Evolutionary conservation across 2,329 filamentous ascomycete species (phyloP).

Genomic region (Tolypocladium nubicola): DNA sequence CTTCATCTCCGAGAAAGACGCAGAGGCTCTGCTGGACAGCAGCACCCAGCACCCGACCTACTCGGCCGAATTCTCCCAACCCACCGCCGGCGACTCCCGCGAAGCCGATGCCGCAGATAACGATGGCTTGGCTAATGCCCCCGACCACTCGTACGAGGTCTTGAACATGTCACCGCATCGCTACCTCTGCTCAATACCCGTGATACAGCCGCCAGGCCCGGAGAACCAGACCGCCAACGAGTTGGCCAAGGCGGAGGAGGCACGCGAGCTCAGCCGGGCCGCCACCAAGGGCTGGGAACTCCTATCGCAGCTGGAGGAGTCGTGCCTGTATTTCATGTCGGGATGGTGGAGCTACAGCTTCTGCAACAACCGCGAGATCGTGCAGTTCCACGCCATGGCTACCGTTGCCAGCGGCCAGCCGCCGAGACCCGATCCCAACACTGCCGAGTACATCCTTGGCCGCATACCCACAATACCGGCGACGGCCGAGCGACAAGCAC

Average conservation of each 20-base stretch:
- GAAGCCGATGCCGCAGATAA: slow-evolving; percentile 9
- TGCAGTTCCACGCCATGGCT: slow-evolving; percentile 80
- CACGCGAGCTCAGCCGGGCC: slow-evolving; percentile 68
- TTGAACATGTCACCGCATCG: slow-evolving; percentile 59
- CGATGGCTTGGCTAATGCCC: slow-evolving; percentile 19
- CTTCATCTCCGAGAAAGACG: slow-evolving; percentile 62
- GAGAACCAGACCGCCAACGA: slow-evolving; percentile 58
- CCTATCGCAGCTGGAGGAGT: slow-evolving; percentile 65
- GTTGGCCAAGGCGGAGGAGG: slow-evolving; percentile 61
- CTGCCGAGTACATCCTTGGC: slow-evolving; percentile 69
- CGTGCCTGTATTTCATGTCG: slow-evolving; percentile 70
- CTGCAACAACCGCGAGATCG: slow-evolving; percentile 79
- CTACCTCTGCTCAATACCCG: slow-evolving; percentile 79
- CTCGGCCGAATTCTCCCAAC: slow-evolving; percentile 27
- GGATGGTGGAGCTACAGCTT: slow-evolving; percentile 98
- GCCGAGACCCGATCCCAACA: slow-evolving; percentile 66
- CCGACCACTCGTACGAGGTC: slow-evolving; percentile 48
- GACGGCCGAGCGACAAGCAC: slow-evolving; percentile 10
- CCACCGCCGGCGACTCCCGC: slow-evolving; percentile 22
- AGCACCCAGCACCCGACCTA: slow-evolving; percentile 23
- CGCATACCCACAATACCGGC: slow-evolving; percentile 27
- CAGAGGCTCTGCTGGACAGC: slow-evolving; percentile 46
- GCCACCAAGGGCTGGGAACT: slow-evolving; percentile 72
- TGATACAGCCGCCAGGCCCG: slow-evolving; percentile 45
- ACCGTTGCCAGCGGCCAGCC: slow-evolving; percentile 56